Base-by-base conservation (phyloP, 2,329 filamentous ascomycete genomes). In the Talaromyces islandicus region DNA sequence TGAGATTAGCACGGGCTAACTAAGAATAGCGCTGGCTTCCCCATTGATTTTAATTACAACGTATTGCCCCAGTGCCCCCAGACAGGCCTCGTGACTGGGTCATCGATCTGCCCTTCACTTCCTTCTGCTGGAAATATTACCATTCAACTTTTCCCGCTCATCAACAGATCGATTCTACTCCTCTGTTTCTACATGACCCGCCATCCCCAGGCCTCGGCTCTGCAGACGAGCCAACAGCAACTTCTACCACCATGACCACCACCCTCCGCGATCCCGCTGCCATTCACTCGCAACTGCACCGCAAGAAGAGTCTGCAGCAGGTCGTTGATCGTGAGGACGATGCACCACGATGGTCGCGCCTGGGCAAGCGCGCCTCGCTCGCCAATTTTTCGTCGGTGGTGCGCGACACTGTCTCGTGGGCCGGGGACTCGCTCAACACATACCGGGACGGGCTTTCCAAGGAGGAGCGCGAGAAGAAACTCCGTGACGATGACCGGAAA, bases 401-500 rank as follows among this genome's bases (percentile, higher is more conserved):
- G 17, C 69, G 66, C 35, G 66, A 67, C 48, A 72, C 74, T 3
- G 66, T 73, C 60, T 66, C 64, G 30, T 75, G 71, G 71, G 72
- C 73, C 12, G 72, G 71, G 19, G 69, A 74, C 54, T 67, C 68
- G 1, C 61, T 74, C 32, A 63, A 71, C 52, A 63, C 68, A 57
- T 80, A 80, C 65, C 80, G 77, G 61, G 83, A 85, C 75, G 83
- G 81, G n/a, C 69, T 83, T 19, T 79, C 79, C 1, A 73, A 75
- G 54, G 76, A 82, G 35, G 77, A 87, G 64, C 77, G 83, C 14
- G 76, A 79, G 30, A 73, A 78, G 48, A 75, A 71, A 61, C 73
- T 76, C 59, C 75, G 76, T 46, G 68, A 73, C n/a, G 83, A 87
- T 56, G 81, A 87, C 66, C 81, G 81, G 62, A 86, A 83, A 71